phyloP scores from a whole-genome alignment of 345 rosid genomes.

The Citrus sp. region DNA sequence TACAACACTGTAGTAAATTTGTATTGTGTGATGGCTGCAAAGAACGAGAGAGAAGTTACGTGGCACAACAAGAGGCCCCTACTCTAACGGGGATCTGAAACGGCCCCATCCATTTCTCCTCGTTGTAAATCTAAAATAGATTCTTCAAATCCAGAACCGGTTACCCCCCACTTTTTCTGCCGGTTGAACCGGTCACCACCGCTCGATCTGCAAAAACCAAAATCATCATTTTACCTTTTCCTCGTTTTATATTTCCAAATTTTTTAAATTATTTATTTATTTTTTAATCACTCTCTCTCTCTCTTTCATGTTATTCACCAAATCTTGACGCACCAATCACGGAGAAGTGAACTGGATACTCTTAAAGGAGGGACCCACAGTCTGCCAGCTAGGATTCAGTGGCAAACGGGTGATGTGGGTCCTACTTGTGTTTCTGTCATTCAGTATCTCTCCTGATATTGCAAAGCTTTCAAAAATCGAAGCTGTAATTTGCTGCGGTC shows the following conservation, averaged over 20 bases:
- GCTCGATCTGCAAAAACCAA: background rate
- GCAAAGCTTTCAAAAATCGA: background rate
- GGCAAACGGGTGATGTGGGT: background rate
- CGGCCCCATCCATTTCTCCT: background rate
- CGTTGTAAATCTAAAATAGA: slow-evolving; percentile 5
- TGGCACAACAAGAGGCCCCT: background rate
- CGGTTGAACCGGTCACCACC: slow-evolving; percentile 11
- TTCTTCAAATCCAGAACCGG: background rate
- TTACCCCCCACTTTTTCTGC: background rate
- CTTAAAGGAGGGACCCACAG: background rate
- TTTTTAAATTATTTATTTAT: background rate
- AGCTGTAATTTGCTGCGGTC: background rate
- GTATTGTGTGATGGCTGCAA: no score
- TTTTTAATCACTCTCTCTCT: background rate
- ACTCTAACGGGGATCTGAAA: background rate
- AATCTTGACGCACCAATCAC: slow-evolving; percentile 10
- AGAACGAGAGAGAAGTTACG: no score
- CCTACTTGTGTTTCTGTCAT: background rate
- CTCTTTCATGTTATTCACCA: background rate
- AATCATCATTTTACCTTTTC: background rate
- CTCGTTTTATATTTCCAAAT: background rate
- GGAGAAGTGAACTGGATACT: background rate
- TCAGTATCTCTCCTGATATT: background rate
- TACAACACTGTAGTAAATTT: no score
- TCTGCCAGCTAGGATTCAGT: background rate